Percentiles rank a stretch among this genome's conserved stretches.
These are phyloP conservation scores for Teratosphaeria nubilosa DNA, from an alignment of 2,329 filamentous ascomycete genomes.

Conservation along the genomic window DNA sequence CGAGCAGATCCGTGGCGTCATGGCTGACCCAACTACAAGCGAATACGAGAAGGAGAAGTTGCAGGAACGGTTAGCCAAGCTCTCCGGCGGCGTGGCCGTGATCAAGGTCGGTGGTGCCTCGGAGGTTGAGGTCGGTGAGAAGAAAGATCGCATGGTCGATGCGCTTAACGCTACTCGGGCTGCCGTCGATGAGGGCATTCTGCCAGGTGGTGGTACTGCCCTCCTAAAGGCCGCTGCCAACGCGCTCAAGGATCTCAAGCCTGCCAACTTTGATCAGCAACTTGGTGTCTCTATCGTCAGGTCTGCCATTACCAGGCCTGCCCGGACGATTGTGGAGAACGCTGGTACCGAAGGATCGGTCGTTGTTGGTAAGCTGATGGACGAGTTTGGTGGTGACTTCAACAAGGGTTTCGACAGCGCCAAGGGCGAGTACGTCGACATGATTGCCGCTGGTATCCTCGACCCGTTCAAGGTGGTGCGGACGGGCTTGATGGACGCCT, in stretches of 20 bases:
- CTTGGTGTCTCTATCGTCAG: conserved; percentile 96
- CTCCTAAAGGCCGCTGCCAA: conserved; percentile 94
- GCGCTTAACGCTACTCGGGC: conserved; percentile 95
- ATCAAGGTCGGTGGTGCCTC: conserved; percentile 98
- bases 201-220: conserved; percentile 95
- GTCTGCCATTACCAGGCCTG: conserved; percentile 93
- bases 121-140: conserved; percentile 97
- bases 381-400: conserved; percentile 86
- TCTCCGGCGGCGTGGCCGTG: conserved; percentile 96
- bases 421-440: conserved; percentile 97
- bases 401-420: conserved; percentile 96
- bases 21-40: conserved; percentile 83
- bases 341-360: conserved; percentile 92
- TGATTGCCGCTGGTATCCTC: conserved; percentile 93
- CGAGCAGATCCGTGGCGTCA: conserved; percentile 98
- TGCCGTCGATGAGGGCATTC: conserved; percentile 97
- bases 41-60: conserved; percentile 99
- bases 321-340: conserved; percentile 94
- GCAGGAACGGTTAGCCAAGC: conserved; percentile 97
- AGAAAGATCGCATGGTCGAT: conserved; percentile 99
- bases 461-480: conserved; percentile 99
- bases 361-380: conserved; percentile 93
- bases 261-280: conserved; percentile 96
- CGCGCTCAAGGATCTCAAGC: conserved; percentile 71
- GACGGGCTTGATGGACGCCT: conserved; percentile 87